phyloP scores from a whole-genome alignment of 2,329 filamentous ascomycete species.

The Trichophyton equinum region DNA sequence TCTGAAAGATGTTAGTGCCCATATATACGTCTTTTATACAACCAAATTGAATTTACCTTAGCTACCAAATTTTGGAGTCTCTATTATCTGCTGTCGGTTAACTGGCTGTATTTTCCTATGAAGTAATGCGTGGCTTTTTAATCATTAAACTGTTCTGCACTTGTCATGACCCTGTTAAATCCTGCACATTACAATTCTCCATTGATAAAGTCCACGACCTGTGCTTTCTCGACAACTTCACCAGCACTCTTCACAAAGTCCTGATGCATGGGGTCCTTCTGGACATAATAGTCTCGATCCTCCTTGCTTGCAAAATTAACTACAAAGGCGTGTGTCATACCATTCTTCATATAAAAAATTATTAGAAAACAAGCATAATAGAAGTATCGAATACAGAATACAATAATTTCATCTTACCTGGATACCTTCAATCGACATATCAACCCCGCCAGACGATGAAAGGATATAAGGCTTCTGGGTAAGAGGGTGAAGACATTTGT shows the following conservation, averaged over 20 bases:
- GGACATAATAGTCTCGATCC: conserved; percentile 57
- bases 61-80: too few relatives aligned
- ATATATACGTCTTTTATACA: background rate
- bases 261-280: conserved; percentile 51
- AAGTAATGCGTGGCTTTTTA: too few relatives aligned
- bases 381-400: background rate
- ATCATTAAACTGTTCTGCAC: too few relatives aligned
- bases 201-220: conserved; percentile 26
- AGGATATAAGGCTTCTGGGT: conserved; percentile 50
- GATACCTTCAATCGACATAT: conserved; percentile 50
- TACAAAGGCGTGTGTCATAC: conserved; percentile 57
- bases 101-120: too few relatives aligned
- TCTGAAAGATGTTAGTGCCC: background rate
- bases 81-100: too few relatives aligned
- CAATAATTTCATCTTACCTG: conserved; percentile 37
- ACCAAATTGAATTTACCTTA: background rate
- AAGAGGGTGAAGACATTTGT: conserved; percentile 48
- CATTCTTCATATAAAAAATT: conserved; percentile 33
- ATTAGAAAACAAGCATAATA: background rate
- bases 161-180: background rate
- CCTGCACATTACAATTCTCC: conserved; percentile 16
- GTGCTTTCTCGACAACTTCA: conserved; percentile 23
- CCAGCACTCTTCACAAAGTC: conserved; percentile 41
- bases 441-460: conserved; percentile 44
- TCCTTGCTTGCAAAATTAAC: conserved; percentile 50